These are phyloP conservation scores for Syzygium aromaticum DNA, from an alignment of 345 rosid species.

Conservation along the genomic window DNA sequence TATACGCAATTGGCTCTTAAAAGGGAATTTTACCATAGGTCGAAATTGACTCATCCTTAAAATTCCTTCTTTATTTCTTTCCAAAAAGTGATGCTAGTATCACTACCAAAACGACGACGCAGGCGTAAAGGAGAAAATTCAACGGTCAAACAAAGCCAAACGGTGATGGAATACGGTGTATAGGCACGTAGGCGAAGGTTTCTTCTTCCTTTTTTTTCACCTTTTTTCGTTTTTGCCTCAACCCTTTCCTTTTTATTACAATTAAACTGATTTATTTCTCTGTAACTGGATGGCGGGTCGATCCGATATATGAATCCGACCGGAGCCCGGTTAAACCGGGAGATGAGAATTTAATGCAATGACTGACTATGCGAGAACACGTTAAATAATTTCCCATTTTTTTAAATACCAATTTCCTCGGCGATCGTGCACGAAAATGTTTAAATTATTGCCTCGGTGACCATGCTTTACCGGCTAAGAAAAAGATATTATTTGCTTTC, in stretches of 20 bases:
- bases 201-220: background rate
- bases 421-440: background rate
- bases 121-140: background rate
- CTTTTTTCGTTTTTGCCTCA: background rate
- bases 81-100: too few species aligned
- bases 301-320: conserved; percentile 1
- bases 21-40: background rate
- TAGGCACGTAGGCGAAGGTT: background rate
- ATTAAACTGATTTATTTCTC: background rate
- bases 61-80: background rate
- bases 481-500: background rate
- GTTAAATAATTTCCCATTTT: background rate
- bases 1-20: background rate
- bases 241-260: background rate
- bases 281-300: background rate
- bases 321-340: background rate
- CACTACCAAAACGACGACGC: background rate
- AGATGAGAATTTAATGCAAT: background rate
- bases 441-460: background rate
- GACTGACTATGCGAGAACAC: background rate
- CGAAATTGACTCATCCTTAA: background rate
- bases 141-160: background rate
- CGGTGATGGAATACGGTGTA: background rate
- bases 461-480: background rate
- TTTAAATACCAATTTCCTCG: background rate